A percentile compares a stretch with the other conserved stretches of the same genome.
These are phyloP conservation scores for Sugiyamaella xylanicola DNA, from an alignment of 1,139 yeast species.

Conservation along the genomic window DNA sequence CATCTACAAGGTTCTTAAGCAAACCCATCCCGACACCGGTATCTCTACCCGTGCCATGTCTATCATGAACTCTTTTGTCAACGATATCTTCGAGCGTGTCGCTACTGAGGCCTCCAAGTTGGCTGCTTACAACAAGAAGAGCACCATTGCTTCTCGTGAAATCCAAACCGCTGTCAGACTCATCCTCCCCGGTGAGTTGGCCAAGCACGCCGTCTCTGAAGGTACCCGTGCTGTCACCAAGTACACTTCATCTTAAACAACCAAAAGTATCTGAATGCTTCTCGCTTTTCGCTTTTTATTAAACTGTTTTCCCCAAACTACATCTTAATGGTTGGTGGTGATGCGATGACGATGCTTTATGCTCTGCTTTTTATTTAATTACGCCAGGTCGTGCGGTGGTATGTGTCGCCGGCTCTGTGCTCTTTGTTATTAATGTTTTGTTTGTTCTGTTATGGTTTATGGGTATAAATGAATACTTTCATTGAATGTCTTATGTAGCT, in stretches of 20 bases:
- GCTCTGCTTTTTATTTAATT: conserved; percentile 20
- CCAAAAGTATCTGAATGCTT: conserved; percentile 16
- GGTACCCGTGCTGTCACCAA: conserved; percentile 99
- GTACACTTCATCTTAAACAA: conserved; percentile 69
- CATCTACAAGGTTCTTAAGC: conserved; percentile 97
- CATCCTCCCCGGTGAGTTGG: conserved; percentile 99
- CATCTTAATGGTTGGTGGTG: conserved; percentile 17
- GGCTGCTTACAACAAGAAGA: conserved; percentile 99
- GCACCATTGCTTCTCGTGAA: conserved; percentile 98
- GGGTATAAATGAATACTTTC: conserved; percentile 20
- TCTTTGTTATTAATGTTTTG: conserved; percentile 9
- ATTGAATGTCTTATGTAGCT: not conserved
- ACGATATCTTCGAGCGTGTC: conserved; percentile 62
- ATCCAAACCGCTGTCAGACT: conserved; percentile 99
- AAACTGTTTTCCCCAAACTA: not conserved
- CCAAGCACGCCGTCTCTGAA: conserved; percentile 98
- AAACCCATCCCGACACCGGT: conserved; percentile 99
- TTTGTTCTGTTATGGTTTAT: conserved; percentile 18
- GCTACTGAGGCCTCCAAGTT: conserved; percentile 98
- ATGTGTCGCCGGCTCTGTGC: not conserved
- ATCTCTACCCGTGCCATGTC: conserved; percentile 99
- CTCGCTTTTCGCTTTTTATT: conserved; percentile 1
- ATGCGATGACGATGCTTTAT: not conserved
- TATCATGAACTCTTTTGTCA: conserved; percentile 97
- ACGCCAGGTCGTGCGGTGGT: conserved; percentile 10